A percentile compares a stretch with the other conserved stretches of the same genome.
Conservation (phyloP, 1,284 basidiomycete species). For the Puccinia triticina region DNA sequence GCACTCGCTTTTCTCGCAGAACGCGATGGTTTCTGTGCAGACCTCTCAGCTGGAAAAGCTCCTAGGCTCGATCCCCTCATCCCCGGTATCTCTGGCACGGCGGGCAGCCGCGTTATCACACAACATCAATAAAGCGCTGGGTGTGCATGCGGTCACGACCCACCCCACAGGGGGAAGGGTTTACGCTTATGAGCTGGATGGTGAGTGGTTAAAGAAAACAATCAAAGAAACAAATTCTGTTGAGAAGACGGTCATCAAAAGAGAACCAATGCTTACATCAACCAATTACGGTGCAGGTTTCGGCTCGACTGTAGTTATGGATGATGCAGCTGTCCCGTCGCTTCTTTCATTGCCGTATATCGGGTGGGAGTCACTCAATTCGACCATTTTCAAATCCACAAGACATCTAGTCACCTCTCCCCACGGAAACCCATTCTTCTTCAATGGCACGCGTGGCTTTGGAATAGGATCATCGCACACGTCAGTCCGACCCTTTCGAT, state of each 20-base stretch:
- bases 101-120: background rate
- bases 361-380: slow-evolving; percentile 53
- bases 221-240: slow-evolving; percentile 50
- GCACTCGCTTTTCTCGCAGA: background rate
- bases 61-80: background rate
- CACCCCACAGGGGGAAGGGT: slow-evolving; percentile 50
- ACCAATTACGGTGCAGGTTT: background rate
- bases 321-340: slow-evolving; percentile 57
- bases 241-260: slow-evolving; percentile 3
- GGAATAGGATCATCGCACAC: slow-evolving; percentile 57
- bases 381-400: slow-evolving; percentile 55
- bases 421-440: slow-evolving; percentile 56
- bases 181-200: slow-evolving; percentile 58
- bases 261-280: background rate
- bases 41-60: slow-evolving; percentile 13
- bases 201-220: slow-evolving; percentile 33
- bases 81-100: background rate
- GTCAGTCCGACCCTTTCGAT: slow-evolving; percentile 52
- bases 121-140: background rate
- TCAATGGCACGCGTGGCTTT: slow-evolving; percentile 52
- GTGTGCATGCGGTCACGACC: background rate
- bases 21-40: slow-evolving; percentile 1
- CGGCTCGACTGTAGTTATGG: slow-evolving; percentile 54
- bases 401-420: slow-evolving; percentile 53
- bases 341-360: slow-evolving; percentile 57